These are phyloP conservation scores for Mycena metata DNA, from an alignment of 768 basidiomycete genomes.

Conservation along the genomic window DNA sequence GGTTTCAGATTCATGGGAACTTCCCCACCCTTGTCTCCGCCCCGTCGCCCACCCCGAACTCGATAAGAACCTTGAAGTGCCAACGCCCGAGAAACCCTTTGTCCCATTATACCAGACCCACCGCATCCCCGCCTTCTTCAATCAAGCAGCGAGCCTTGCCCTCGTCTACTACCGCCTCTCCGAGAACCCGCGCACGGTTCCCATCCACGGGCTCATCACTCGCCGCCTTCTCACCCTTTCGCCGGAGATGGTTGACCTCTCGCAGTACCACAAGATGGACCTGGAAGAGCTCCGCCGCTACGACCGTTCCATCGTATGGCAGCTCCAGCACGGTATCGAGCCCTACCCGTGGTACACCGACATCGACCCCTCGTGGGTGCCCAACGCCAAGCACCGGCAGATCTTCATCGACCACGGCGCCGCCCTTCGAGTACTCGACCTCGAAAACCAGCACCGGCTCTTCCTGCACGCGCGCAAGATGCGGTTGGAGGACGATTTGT, in stretches of 20 bases:
- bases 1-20: slow-evolving; percentile 16
- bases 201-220: slow-evolving; percentile 25
- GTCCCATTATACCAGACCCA: slow-evolving; percentile 16
- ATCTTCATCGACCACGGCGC: not conserved
- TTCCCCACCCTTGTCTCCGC: slow-evolving; percentile 27
- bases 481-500: not conserved
- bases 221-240: slow-evolving; percentile 35
- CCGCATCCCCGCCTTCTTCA: slow-evolving; percentile 27
- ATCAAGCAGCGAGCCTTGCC: not conserved
- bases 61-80: not conserved
- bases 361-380: slow-evolving; percentile 3
- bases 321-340: slow-evolving; percentile 26
- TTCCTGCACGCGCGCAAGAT: not conserved
- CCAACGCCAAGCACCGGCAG: not conserved
- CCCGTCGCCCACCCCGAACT: slow-evolving; percentile 6
- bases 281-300: slow-evolving; percentile 37
- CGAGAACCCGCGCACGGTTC: slow-evolving; percentile 29
- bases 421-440: not conserved
- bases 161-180: slow-evolving; percentile 26
- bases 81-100: slow-evolving; percentile 11
- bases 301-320: slow-evolving; percentile 26
- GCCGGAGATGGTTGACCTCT: slow-evolving; percentile 29
- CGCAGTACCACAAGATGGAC: slow-evolving; percentile 35
- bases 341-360: slow-evolving; percentile 29
- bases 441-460: not conserved